These are phyloP conservation scores for Linum lewisii DNA, from an alignment of 345 rosid species.

Conservation along the genomic window DNA sequence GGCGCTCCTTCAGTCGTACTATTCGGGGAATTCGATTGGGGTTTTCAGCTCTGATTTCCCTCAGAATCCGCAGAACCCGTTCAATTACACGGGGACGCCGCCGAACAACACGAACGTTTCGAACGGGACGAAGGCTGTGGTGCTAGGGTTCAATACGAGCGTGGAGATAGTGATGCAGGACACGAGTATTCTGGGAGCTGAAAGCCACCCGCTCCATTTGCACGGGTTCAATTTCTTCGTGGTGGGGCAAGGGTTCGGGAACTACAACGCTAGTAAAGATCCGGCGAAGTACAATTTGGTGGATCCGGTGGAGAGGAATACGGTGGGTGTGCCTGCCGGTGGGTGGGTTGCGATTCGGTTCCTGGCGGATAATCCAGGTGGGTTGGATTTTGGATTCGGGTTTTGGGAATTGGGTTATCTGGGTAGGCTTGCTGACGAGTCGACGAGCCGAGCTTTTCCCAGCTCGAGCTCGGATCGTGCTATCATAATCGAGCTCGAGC, in stretches of 20 bases:
- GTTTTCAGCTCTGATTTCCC: constrained; percentile 20
- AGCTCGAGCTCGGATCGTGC: too few species aligned
- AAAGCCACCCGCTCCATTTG: constrained; percentile 20
- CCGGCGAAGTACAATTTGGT: constrained; percentile 17
- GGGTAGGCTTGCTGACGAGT: not conserved
- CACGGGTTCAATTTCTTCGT: constrained; percentile 23
- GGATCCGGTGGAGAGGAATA: constrained; percentile 19
- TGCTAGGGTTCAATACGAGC: constrained; percentile 18
- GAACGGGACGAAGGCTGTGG: constrained; percentile 12
- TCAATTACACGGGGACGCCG: constrained; percentile 19
- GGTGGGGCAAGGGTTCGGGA: constrained; percentile 23
- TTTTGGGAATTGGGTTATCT: not conserved
- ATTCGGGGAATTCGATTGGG: constrained; percentile 15
- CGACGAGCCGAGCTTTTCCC: too few species aligned
- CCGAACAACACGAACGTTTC: constrained; percentile 17
- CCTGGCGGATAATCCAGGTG: constrained; percentile 22
- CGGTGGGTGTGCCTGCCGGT: constrained; percentile 19
- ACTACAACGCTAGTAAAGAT: constrained; percentile 16
- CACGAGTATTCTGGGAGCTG: constrained; percentile 20
- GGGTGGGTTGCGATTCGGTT: constrained; percentile 24
- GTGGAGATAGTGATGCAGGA: constrained; percentile 21
- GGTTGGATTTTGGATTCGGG: too few species aligned
- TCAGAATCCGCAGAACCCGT: constrained; percentile 14
- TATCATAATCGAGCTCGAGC: too few species aligned
- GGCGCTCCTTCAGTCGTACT: constrained; percentile 18